Percentiles rank a stretch among this genome's conserved stretches.
Conservation (phyloP, 2,329 filamentous ascomycete genomes). For the Mycosphaerella sp. region DNA sequence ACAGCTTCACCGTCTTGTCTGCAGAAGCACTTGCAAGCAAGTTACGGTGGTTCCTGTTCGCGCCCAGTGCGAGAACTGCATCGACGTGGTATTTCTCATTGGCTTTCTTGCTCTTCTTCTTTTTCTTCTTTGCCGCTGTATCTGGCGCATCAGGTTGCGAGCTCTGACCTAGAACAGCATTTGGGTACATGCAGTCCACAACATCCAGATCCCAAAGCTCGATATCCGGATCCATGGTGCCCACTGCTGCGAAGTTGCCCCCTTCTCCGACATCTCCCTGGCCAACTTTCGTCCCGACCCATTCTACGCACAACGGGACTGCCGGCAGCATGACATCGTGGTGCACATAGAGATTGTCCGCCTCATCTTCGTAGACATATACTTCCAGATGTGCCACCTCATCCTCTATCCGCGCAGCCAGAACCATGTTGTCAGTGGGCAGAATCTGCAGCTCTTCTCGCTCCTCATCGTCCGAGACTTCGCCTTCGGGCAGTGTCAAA, state of each 20-base stretch:
- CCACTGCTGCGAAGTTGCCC: slow-evolving; percentile 90
- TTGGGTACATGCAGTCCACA: slow-evolving; percentile 96
- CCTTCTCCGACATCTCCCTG: slow-evolving; percentile 56
- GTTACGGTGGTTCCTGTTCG: slow-evolving; percentile 90
- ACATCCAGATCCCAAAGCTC: slow-evolving; percentile 97
- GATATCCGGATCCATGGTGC: slow-evolving; percentile 97
- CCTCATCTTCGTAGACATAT: slow-evolving; percentile 92
- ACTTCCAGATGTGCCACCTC: slow-evolving; percentile 95
- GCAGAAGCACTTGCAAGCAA: slow-evolving; percentile 90
- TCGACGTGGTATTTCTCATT: slow-evolving; percentile 94
- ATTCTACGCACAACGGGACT: slow-evolving; percentile 91
- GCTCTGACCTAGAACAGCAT: slow-evolving; percentile 81
- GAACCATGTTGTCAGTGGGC: slow-evolving; percentile 83
- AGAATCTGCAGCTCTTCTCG: slow-evolving; percentile 90
- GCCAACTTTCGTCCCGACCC: slow-evolving; percentile 86
- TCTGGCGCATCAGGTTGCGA: slow-evolving; percentile 37
- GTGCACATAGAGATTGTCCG: slow-evolving; percentile 96
- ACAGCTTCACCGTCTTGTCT: slow-evolving; percentile 95
- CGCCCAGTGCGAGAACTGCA: slow-evolving; percentile 81
- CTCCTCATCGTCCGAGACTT: slow-evolving; percentile 73
- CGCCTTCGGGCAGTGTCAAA: slow-evolving; percentile 72
- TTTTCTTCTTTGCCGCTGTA: slow-evolving; percentile 63
- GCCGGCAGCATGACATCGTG: slow-evolving; percentile 99
- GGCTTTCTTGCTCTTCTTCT: slow-evolving; percentile 80
- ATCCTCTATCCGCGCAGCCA: slow-evolving; percentile 92